Base-by-base conservation (phyloP, 371 early-diverging fungal species). In the Actinomortierella wolfii region DNA sequence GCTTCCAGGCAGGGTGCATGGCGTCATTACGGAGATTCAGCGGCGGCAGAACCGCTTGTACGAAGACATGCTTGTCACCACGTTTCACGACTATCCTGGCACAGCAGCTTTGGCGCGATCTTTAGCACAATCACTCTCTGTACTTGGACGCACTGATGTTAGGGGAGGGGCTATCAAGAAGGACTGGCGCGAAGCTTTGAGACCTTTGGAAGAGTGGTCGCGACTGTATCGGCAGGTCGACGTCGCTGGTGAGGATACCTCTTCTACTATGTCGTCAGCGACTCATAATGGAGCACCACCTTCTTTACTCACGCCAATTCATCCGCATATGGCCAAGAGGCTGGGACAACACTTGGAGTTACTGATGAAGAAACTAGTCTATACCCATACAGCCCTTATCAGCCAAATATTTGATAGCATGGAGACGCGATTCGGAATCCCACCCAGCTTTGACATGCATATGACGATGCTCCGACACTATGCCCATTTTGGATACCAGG, bases 351-450 rank as follows among this genome's bases (percentile, higher is more conserved):
- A 49, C 44, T 6, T 5, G 13, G 87, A 85, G 59, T 92, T 87
- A 51, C 86, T 86, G 77, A 94, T 94, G 40, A 92, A 75, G 42
- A 92, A 78, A 18, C 93, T 92, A 28, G 73, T 66, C 6, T 51
- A 62, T 46, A 65, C 62, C 28, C 73, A 71, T 18, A 71, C 73
- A 1, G 51, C 53, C 43, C 20, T 62, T 23, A 48, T 71, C 24
- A 57, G 73, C 15, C 55, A 66, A 11, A 58, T 62, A 53, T 21
- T 71, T 17, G 67, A 66, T 28, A 59, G 61, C 0, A 43, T 62
- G 18, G 39, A 59, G 6, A 15, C 21, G 14, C 61, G 55, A 20
- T 71, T 59, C 53, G 73, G 73, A 8, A 59, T 71, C 39, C 43
- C 43, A 13, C 13, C 73, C 3, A 62, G 63, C 11, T 57, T 61